A percentile compares a stretch with the other conserved stretches of the same genome.
Conservation (phyloP, 2,329 filamentous ascomycete genomes). For the Exutisphaerella laricina region DNA sequence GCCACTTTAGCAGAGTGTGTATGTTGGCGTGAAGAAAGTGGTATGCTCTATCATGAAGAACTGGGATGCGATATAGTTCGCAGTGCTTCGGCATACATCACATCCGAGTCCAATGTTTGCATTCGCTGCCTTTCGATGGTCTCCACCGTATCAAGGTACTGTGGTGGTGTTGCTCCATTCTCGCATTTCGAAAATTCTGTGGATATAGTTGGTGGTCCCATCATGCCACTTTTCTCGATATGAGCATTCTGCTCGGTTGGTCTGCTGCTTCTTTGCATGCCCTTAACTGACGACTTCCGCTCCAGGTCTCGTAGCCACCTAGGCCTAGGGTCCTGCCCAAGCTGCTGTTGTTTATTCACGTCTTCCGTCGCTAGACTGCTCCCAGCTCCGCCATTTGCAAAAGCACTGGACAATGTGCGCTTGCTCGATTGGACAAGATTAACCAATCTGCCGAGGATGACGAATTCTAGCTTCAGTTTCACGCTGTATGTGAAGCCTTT, state of each 20-base stretch:
- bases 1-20: too few relatives aligned
- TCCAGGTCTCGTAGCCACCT: not conserved
- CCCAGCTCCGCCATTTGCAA: not conserved
- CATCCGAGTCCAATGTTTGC: not conserved
- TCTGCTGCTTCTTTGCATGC: not conserved
- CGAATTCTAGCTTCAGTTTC: constrained; percentile 2
- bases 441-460: not conserved
- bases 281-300: not conserved
- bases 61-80: not conserved
- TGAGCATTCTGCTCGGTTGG: not conserved
- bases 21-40: too few relatives aligned
- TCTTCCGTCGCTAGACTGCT: not conserved
- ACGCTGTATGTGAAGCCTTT: constrained; percentile 1
- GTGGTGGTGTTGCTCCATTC: not conserved
- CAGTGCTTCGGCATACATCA: constrained; percentile 4
- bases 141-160: not conserved
- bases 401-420: not conserved
- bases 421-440: not conserved
- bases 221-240: not conserved
- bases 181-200: constrained; percentile 1
- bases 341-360: too few relatives aligned
- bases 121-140: not conserved
- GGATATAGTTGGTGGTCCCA: not conserved
- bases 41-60: not conserved
- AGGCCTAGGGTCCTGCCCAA: not conserved